Percentiles rank a stretch among this genome's conserved stretches.
Conservation (phyloP, 805 yeast species). For the Myxozyma melibiosi region DNA sequence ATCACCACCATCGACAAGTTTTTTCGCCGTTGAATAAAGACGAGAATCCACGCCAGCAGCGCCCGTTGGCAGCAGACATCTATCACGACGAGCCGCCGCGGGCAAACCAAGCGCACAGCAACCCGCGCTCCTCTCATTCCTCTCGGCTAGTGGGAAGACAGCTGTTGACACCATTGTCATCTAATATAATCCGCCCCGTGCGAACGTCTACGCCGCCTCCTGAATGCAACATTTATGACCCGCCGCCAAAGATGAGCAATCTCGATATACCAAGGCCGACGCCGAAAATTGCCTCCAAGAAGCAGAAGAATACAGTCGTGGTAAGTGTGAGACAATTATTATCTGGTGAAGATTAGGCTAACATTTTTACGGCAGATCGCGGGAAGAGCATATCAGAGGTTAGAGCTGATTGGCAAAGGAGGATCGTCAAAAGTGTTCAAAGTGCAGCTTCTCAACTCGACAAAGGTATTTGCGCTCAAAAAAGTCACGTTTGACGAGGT, state of each 20-base stretch:
- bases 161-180: constrained; percentile 31
- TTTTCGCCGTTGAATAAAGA: neutral
- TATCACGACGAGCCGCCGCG: constrained; percentile 20
- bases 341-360: neutral
- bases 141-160: constrained; percentile 24
- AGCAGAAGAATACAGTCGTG: constrained; percentile 40
- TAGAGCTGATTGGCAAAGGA: constrained; percentile 84
- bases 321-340: constrained; percentile 47
- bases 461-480: constrained; percentile 74
- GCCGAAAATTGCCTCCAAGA: constrained; percentile 22
- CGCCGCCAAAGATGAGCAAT: constrained; percentile 35
- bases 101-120: neutral
- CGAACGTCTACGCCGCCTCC: constrained; percentile 28
- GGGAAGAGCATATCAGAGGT: constrained; percentile 64
- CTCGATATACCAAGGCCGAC: constrained; percentile 29
- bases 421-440: constrained; percentile 91
- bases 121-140: neutral
- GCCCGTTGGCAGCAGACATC: constrained; percentile 2
- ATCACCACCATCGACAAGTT: neutral
- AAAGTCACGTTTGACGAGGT: constrained; percentile 74
- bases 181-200: constrained; percentile 33
- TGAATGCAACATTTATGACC: constrained; percentile 12
- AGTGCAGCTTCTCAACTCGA: constrained; percentile 56
- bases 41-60: neutral
- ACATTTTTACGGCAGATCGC: constrained; percentile 13